These are phyloP conservation scores for Fusarium oligoseptatum DNA, from an alignment of 2,329 filamentous ascomycete genomes.

Conservation along the genomic window DNA sequence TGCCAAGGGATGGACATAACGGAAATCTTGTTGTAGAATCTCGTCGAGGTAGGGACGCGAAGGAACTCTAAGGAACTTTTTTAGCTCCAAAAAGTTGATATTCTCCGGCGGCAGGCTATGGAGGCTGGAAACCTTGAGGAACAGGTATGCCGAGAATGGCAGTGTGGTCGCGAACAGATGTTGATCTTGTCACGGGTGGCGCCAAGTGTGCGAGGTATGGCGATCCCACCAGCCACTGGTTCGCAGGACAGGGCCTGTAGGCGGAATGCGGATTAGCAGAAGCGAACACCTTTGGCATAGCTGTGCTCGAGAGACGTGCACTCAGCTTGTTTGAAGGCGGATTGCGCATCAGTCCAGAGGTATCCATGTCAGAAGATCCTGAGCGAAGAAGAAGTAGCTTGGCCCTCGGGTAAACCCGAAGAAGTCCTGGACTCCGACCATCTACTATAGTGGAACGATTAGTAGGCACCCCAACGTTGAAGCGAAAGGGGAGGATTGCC, in stretches of 20 bases:
- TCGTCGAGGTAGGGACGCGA: no score
- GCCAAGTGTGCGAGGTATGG: background rate
- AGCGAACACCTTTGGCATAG: background rate
- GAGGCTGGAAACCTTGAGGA: background rate
- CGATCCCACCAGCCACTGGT: background rate
- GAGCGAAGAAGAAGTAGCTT: background rate
- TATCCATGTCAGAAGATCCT: background rate
- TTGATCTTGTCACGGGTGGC: background rate
- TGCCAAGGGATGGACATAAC: no score
- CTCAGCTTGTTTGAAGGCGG: background rate
- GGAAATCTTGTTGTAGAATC: no score
- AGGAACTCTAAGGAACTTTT: background rate
- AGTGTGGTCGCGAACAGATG: background rate
- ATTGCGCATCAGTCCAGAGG: background rate
- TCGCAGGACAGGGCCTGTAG: background rate
- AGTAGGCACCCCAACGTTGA: background rate
- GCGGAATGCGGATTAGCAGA: background rate
- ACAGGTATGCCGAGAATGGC: background rate
- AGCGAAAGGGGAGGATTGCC: background rate
- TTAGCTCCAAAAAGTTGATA: background rate
- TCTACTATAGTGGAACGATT: background rate
- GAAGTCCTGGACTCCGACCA: background rate
- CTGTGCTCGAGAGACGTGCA: background rate
- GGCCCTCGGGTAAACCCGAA: background rate
- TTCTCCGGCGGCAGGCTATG: background rate